These are phyloP conservation scores for Quercus alba DNA, from an alignment of 306 rosid genomes.

Conservation along the genomic window DNA sequence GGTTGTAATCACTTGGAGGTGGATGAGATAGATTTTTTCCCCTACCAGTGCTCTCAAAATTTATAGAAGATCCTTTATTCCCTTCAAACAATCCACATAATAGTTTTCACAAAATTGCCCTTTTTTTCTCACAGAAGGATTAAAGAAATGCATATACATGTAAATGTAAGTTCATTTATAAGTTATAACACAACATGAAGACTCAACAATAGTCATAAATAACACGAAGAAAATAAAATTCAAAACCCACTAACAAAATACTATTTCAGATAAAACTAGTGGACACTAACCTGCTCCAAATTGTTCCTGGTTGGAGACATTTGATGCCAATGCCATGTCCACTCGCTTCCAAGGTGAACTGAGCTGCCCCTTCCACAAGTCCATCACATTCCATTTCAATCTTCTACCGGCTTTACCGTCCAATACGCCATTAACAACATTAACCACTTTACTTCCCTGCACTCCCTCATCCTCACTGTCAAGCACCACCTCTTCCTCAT, in stretches of 20 bases:
- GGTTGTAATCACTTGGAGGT: neutral
- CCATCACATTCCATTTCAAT: slow-evolving; percentile 8
- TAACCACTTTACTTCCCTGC: slow-evolving; percentile 28
- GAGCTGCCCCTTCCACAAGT: slow-evolving; percentile 16
- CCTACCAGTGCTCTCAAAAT: slow-evolving; percentile 15
- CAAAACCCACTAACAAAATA: neutral
- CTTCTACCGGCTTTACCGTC: slow-evolving; percentile 16
- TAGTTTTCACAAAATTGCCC: neutral
- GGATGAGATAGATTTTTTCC: slow-evolving; percentile 16
- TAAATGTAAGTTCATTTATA: neutral
- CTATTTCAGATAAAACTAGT: neutral
- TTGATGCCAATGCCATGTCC: slow-evolving; percentile 2
- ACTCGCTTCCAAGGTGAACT: slow-evolving; percentile 23
- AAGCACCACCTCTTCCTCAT: slow-evolving; percentile 29
- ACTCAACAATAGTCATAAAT: too few species aligned
- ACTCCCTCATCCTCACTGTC: neutral
- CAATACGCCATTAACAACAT: slow-evolving; percentile 10
- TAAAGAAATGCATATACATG: neutral
- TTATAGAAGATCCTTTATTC: slow-evolving; percentile 21
- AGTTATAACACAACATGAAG: neutral
- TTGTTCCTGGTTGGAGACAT: slow-evolving; percentile 23
- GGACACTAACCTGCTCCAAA: slow-evolving; percentile 40
- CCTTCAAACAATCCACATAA: slow-evolving; percentile 36
- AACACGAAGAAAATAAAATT: neutral
- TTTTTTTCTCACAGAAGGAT: slow-evolving; percentile 2